Evolutionary conservation across 2,329 filamentous ascomycete genomes (phyloP).

Genomic region (Sclerotinia borealis): DNA sequence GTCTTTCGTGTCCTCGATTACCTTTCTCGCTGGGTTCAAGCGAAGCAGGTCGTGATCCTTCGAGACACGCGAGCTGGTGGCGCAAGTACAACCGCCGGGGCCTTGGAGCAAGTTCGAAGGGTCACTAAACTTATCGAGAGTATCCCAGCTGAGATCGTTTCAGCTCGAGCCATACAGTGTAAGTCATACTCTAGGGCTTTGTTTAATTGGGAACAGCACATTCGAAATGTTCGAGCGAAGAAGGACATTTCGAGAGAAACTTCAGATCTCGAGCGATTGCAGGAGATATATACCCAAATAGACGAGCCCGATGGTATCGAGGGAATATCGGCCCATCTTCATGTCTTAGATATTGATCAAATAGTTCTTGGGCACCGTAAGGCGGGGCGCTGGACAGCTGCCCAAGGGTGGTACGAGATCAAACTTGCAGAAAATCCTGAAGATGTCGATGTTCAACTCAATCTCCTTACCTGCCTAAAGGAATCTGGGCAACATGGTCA

Average conservation of each 20-base stretch:
- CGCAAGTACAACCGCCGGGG: constrained; percentile 35
- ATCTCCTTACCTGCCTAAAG: constrained; percentile 80
- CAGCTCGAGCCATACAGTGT: constrained; percentile 84
- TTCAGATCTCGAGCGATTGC: constrained; percentile 68
- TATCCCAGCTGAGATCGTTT: constrained; percentile 67
- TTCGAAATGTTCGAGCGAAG: constrained; percentile 44
- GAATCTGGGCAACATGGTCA: constrained; percentile 92
- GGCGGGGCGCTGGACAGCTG: constrained; percentile 86
- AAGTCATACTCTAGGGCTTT: constrained; percentile 87
- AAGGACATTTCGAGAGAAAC: constrained; percentile 41
- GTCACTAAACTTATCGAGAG: constrained; percentile 68
- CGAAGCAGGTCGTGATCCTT: constrained; percentile 38
- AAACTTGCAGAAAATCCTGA: constrained; percentile 73
- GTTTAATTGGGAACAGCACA: constrained; percentile 92
- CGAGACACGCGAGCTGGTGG: not conserved
- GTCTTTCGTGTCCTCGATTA: constrained; percentile 91
- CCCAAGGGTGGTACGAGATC: constrained; percentile 96
- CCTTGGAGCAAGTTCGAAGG: constrained; percentile 42
- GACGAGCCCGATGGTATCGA: constrained; percentile 96
- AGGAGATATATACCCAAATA: constrained; percentile 94
- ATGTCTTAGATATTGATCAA: constrained; percentile 84
- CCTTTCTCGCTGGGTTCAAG: constrained; percentile 80
- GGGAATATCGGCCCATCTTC: constrained; percentile 82
- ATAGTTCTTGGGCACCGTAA: constrained; percentile 91
- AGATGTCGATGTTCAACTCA: constrained; percentile 71